Base-by-base conservation (phyloP, 164 flowering plant species). In the Akebia trifoliata region DNA sequence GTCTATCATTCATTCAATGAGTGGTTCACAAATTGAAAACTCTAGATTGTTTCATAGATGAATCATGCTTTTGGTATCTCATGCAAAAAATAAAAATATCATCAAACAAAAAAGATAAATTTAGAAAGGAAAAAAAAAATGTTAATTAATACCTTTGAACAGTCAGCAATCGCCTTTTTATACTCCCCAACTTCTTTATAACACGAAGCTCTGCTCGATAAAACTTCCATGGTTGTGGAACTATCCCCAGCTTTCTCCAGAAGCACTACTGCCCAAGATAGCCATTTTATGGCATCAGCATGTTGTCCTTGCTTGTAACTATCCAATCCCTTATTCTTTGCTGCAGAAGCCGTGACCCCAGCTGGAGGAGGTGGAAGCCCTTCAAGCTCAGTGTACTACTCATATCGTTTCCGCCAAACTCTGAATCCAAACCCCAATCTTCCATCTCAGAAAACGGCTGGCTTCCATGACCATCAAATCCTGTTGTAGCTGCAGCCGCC, bases 161-260 rank as follows among this genome's bases (percentile, higher is more conserved):
- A 90, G 69, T 93, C 99, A 20, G 90, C 90, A 42, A 93, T 87
- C 8, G 99, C 99, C 72, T 93, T 90, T 74, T 90, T 93, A 48
- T 93, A 93, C 71, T 93, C 97, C 20, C 99, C 97, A 61, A 90
- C 99, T 74, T 93, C 99, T 75, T 93, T 93, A 70, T 87, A 90
- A 71, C 97, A 93, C 2, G 97, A 90, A 54, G 99, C 96, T 65
- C 99, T 73, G 71, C 78, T 64, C 1, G 87, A 73, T 54, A 93
- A 71, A 50, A 82, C 92, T 66, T 90, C 97, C 38, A 26, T 58
- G n/a, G 60, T 44, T 25, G 73, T 70, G 44, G 71, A 73, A 65
- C 58, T 42, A 54, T 87, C 84, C 43, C 89, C 79, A 24, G 87
- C 58, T 66, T 86, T 90, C 77, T 85, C 97, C 14, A 84, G 69